Base-by-base conservation (phyloP, 306 rosid genomes). In the Sphenostylis stenocarpa region DNA sequence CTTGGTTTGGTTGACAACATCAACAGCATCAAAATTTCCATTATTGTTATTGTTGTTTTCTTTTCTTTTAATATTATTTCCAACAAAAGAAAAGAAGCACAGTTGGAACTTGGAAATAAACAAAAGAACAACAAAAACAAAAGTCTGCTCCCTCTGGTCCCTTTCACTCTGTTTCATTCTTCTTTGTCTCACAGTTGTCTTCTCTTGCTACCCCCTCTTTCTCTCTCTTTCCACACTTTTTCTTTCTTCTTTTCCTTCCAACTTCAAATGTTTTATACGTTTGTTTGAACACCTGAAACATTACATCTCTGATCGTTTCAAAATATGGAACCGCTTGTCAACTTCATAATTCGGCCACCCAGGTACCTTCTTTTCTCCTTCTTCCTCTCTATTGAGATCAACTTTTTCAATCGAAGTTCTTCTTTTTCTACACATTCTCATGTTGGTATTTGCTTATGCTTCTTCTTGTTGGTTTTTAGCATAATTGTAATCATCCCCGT, bases 261-360 rank as follows among this genome's bases (percentile, higher is more conserved):
- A 76, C 49, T 29, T 4, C 39, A 48, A 47, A 26, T 52, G 11
- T 15, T 38, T 29, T 12, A 15, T 60, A 67, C 57, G 47, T 60
- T 72, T 49, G 67, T n/a, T 72, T 49, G 41, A 64, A 72, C 45
- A 76, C 33, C 83, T 63, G 2, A 57, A 74, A 76, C 65, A 68
- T 57, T 79, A 71, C 80, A 71, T 73, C 70, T 77, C 47, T 82
- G 56, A 47, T 73, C 47, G 33, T 78, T 84, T 84, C 69, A 84
- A 85, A 77, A 82, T 33, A 85, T 85, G 88, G 86, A 85, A 19
- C 86, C 70, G 51, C 79, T 85, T 64, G 88, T 78, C 38, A 85
- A 75, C 80, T 85, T 78, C 86, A 85, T 85, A 82, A 85, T 85
- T 73, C 79, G 86, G 8, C 86, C 88, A 19, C 86, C 86, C 44